These are phyloP conservation scores for Raffaelea albimanens DNA, from an alignment of 2,329 filamentous ascomycete species.

Conservation along the genomic window DNA sequence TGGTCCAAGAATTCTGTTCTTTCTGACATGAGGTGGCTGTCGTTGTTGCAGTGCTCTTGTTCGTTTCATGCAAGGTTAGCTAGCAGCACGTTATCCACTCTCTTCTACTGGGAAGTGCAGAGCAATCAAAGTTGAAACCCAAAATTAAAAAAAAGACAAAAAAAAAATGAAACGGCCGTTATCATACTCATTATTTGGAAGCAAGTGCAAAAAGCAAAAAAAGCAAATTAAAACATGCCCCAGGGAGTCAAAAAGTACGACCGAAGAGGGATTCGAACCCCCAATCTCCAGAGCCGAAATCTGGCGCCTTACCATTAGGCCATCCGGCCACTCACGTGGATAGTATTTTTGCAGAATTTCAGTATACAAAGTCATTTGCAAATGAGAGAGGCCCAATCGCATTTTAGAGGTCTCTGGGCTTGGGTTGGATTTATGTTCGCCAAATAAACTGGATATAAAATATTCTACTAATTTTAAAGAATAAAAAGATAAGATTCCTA, in stretches of 20 bases:
- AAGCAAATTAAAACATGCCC: not conserved
- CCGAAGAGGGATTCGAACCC: slow-evolving; percentile 18
- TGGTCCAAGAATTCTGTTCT: too few relatives aligned
- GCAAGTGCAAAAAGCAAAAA: too few relatives aligned
- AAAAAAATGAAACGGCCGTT: not conserved
- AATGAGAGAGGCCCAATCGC: not conserved
- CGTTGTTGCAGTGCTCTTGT: too few relatives aligned
- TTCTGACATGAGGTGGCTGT: too few relatives aligned
- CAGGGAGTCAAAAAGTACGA: slow-evolving; percentile 6
- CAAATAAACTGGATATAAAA: too few relatives aligned
- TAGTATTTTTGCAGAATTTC: not conserved
- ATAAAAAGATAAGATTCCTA: too few relatives aligned
- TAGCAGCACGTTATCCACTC: too few relatives aligned
- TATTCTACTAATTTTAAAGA: too few relatives aligned
- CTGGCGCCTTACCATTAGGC: slow-evolving; percentile 18
- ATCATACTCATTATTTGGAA: not conserved
- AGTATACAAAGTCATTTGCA: not conserved
- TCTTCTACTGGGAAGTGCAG: too few relatives aligned
- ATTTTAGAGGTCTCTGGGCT: too few relatives aligned
- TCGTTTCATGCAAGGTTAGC: too few relatives aligned
- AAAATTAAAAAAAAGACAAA: not conserved
- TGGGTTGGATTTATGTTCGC: too few relatives aligned
- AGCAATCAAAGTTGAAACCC: not conserved
- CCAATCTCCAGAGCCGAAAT: slow-evolving; percentile 18
- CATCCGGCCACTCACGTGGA: slow-evolving; percentile 14